These are phyloP conservation scores for Laburnicola sp. DNA, from an alignment of 2,329 filamentous ascomycete genomes.

Conservation along the genomic window DNA sequence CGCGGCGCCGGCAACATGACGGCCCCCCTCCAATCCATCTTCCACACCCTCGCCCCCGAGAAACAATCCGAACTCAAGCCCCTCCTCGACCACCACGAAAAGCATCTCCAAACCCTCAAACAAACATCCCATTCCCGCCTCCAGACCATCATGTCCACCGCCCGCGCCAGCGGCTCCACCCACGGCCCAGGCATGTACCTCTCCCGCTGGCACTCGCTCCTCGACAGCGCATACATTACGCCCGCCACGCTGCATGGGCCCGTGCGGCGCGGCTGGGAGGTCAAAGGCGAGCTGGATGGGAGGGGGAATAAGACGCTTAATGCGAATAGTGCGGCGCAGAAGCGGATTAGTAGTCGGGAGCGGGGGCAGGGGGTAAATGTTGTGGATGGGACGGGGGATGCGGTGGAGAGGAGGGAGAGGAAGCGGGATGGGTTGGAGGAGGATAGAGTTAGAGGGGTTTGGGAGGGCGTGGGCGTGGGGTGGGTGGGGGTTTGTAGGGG, in stretches of 20 bases:
- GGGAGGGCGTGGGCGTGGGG: constrained; percentile 36
- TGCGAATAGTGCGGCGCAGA: constrained; percentile 10
- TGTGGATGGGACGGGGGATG: constrained; percentile 33
- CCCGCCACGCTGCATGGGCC: constrained; percentile 58
- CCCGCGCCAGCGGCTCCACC: constrained; percentile 43
- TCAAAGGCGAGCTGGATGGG: constrained; percentile 42
- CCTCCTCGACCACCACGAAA: constrained; percentile 62
- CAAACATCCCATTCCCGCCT: constrained; percentile 59
- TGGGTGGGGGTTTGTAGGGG: constrained; percentile 41
- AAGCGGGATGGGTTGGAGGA: constrained; percentile 38
- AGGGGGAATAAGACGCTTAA: constrained; percentile 35
- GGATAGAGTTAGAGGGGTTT: constrained; percentile 32
- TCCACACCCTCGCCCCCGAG: constrained; percentile 52
- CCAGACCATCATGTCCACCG: constrained; percentile 55
- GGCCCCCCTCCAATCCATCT: constrained; percentile 46
- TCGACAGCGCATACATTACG: constrained; percentile 71
- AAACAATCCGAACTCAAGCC: constrained; percentile 53
- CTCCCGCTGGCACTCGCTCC: constrained; percentile 69
- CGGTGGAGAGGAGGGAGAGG: constrained; percentile 31
- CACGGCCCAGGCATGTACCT: constrained; percentile 73
- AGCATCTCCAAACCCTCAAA: constrained; percentile 62
- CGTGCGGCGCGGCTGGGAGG: constrained; percentile 52
- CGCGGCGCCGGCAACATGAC: constrained; percentile 50
- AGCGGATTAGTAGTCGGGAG: constrained; percentile 16
- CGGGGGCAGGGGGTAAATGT: constrained; percentile 14